phyloP scores from a whole-genome alignment of 2,329 filamentous ascomycete genomes.

The Monascus ruber region DNA sequence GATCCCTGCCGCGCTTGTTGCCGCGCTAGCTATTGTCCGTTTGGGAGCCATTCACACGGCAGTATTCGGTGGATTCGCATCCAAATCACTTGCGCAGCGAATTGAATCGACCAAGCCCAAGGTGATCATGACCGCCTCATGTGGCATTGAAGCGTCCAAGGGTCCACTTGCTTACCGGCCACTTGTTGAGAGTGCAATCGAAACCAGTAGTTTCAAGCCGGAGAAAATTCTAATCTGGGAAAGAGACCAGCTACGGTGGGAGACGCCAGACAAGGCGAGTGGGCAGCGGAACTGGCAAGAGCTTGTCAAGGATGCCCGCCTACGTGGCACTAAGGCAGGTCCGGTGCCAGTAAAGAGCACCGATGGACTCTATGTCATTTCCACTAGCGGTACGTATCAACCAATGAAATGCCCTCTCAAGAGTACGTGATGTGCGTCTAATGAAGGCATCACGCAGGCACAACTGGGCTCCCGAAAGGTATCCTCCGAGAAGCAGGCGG shows the following conservation, averaged over 20 bases:
- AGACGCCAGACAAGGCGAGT: conserved; percentile 50
- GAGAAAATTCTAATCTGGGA: conserved; percentile 70
- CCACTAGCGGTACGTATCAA: conserved; percentile 51
- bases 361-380: conserved; percentile 81
- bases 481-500: conserved; percentile 74
- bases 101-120: conserved; percentile 72
- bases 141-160: conserved; percentile 79
- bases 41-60: conserved; percentile 83
- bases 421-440: neutral
- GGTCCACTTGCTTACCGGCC: conserved; percentile 66
- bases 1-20: conserved; percentile 81
- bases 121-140: conserved; percentile 76
- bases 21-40: conserved; percentile 68
- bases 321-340: conserved; percentile 55
- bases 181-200: conserved; percentile 63
- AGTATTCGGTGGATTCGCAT: conserved; percentile 86
- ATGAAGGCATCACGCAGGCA: conserved; percentile 37
- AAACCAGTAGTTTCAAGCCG: conserved; percentile 59
- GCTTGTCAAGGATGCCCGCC: conserved; percentile 58
- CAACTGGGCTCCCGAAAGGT: conserved; percentile 72
- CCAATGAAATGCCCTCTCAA: neutral
- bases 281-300: conserved; percentile 73
- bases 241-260: conserved; percentile 64
- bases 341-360: conserved; percentile 68
- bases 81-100: conserved; percentile 69